A percentile compares a stretch with the other conserved stretches of the same genome.
Evolutionary conservation across 805 yeast species (phyloP).

Genomic region (Metschnikowia peoriensis): DNA sequence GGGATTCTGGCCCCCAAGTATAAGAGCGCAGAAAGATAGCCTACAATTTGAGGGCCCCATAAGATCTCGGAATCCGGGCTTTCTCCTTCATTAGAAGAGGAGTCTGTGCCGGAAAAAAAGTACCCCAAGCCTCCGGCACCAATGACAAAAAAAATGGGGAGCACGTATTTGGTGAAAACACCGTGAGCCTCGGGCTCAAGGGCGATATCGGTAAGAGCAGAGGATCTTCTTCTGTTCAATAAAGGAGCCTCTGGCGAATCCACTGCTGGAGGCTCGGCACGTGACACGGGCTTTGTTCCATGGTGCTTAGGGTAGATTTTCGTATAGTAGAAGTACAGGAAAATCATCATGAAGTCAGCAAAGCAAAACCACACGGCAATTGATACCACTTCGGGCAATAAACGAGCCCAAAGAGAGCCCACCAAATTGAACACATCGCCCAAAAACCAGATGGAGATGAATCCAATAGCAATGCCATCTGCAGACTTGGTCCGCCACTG

Average conservation of each 20-base stretch:
- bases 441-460: constrained; percentile 64
- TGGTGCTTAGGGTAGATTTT: constrained; percentile 42
- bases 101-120: constrained; percentile 41
- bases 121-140: constrained; percentile 64
- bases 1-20: constrained; percentile 74
- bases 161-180: constrained; percentile 47
- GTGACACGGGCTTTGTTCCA: constrained; percentile 6
- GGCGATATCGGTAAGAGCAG: constrained; percentile 50
- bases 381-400: constrained; percentile 66
- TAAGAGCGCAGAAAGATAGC: constrained; percentile 65
- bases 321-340: constrained; percentile 58
- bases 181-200: constrained; percentile 48
- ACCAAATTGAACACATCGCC: constrained; percentile 69
- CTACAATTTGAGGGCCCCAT: constrained; percentile 64
- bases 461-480: constrained; percentile 71
- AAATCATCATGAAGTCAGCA: constrained; percentile 60
- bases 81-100: constrained; percentile 13
- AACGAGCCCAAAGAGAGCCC: constrained; percentile 69
- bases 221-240: constrained; percentile 46
- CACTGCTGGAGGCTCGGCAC: not conserved
- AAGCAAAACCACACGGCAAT: constrained; percentile 76
- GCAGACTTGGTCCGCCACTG: constrained; percentile 76
- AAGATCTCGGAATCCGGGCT: constrained; percentile 27
- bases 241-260: constrained; percentile 31
- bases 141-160: constrained; percentile 62